Percentiles rank a stretch among this genome's conserved stretches.
These are phyloP conservation scores for Calocera cornea DNA, from an alignment of 768 basidiomycete species.

Conservation along the genomic window DNA sequence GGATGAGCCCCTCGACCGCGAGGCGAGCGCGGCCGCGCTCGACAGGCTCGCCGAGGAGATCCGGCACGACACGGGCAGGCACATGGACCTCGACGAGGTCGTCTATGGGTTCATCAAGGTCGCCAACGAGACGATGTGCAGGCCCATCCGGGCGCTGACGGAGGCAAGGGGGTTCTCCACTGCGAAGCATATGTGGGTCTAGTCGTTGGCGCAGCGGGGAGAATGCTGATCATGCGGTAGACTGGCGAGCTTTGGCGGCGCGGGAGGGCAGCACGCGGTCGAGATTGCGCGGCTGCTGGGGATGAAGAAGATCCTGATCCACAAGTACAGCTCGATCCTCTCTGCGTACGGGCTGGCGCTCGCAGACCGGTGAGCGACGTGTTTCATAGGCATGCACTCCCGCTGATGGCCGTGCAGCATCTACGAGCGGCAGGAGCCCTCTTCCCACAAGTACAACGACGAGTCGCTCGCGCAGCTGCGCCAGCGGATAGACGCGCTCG, in stretches of 20 bases:
- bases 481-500: constrained; percentile 55
- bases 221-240: constrained; percentile 31
- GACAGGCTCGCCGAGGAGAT: constrained; percentile 55
- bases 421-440: constrained; percentile 80
- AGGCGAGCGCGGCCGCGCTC: constrained; percentile 55
- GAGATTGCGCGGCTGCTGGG: constrained; percentile 79
- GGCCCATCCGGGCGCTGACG: constrained; percentile 82
- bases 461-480: constrained; percentile 43
- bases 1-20: constrained; percentile 65
- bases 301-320: constrained; percentile 77
- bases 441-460: constrained; percentile 59
- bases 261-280: constrained; percentile 85
- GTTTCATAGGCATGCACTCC: background rate
- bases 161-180: constrained; percentile 81
- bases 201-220: background rate
- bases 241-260: constrained; percentile 76
- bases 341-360: constrained; percentile 91
- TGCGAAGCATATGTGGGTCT: constrained; percentile 48
- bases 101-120: constrained; percentile 92
- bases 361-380: constrained; percentile 47
- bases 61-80: constrained; percentile 36
- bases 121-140: constrained; percentile 91
- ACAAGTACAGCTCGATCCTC: constrained; percentile 82
- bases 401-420: constrained; percentile 34
- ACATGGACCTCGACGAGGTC: constrained; percentile 63